These are phyloP conservation scores for Acer negundo DNA, from an alignment of 345 rosid genomes.

Conservation along the genomic window DNA sequence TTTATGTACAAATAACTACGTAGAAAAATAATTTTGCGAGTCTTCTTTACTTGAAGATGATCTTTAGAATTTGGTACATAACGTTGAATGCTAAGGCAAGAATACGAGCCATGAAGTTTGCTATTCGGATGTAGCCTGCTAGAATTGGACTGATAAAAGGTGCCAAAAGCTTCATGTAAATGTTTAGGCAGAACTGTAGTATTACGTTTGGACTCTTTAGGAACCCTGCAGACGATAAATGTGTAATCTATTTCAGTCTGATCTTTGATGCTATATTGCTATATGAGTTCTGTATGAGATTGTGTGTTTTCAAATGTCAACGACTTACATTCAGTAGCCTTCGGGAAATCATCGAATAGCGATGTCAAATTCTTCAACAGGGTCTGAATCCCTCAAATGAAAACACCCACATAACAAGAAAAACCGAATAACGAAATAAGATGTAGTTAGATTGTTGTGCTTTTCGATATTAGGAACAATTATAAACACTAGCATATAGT, in stretches of 20 bases:
- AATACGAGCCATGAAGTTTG: slow-evolving; percentile 40
- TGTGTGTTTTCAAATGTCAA: neutral
- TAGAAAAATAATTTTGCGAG: slow-evolving; percentile 1
- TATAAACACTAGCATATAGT: neutral
- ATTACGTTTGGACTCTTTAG: slow-evolving; percentile 56
- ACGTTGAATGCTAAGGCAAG: slow-evolving; percentile 36
- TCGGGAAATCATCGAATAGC: slow-evolving; percentile 68
- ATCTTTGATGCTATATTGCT: neutral
- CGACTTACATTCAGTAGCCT: slow-evolving; percentile 57
- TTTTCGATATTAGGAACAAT: neutral
- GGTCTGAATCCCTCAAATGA: slow-evolving; percentile 33
- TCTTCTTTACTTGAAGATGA: slow-evolving; percentile 35
- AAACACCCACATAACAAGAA: neutral
- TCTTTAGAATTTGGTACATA: slow-evolving; percentile 38
- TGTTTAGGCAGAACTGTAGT: slow-evolving; percentile 34
- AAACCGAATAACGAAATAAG: neutral
- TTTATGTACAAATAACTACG: neutral
- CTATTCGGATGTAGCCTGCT: slow-evolving; percentile 49
- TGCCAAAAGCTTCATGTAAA: slow-evolving; percentile 43
- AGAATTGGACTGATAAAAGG: slow-evolving; percentile 49
- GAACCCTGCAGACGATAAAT: slow-evolving; percentile 51
- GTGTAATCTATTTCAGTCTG: neutral
- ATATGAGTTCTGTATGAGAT: neutral
- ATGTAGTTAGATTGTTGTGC: neutral
- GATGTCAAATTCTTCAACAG: slow-evolving; percentile 52